Conservation (phyloP, 768 basidiomycete genomes). For the Lentinula boryana region DNA sequence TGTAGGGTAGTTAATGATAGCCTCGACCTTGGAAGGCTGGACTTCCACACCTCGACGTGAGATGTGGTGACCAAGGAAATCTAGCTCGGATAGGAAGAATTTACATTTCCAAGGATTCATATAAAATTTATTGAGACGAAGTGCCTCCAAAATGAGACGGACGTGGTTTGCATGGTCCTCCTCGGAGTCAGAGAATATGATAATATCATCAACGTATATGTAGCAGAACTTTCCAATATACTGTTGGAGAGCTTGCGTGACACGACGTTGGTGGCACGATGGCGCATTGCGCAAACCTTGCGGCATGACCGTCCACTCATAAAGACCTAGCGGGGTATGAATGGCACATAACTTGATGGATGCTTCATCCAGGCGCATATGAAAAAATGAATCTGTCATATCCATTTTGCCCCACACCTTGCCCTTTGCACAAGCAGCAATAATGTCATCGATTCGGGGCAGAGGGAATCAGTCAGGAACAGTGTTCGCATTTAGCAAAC, state of each 20-base stretch:
- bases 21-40: constrained; percentile 12
- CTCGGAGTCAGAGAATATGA: constrained; percentile 23
- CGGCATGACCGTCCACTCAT: constrained; percentile 31
- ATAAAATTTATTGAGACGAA: constrained; percentile 12
- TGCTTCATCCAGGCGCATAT: constrained; percentile 22
- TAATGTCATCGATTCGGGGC: constrained; percentile 28
- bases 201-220: constrained; percentile 28
- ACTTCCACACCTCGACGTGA: constrained; percentile 16
- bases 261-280: constrained; percentile 20
- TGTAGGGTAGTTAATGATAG: constrained; percentile 16
- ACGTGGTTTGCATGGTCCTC: constrained; percentile 18
- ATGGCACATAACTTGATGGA: constrained; percentile 24
- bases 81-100: background rate
- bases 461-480: constrained; percentile 17
- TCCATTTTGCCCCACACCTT: background rate
- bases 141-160: constrained; percentile 7
- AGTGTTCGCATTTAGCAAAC: constrained; percentile 17
- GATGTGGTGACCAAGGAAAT: constrained; percentile 19
- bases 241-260: constrained; percentile 13
- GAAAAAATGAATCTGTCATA: background rate
- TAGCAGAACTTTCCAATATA: constrained; percentile 23
- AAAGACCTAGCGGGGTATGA: constrained; percentile 26
- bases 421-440: constrained; percentile 22
- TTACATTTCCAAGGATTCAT: constrained; percentile 17
- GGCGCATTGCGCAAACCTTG: constrained; percentile 24